Conservation (phyloP, 1,139 yeast genomes). For the Diutina ranongensis region DNA sequence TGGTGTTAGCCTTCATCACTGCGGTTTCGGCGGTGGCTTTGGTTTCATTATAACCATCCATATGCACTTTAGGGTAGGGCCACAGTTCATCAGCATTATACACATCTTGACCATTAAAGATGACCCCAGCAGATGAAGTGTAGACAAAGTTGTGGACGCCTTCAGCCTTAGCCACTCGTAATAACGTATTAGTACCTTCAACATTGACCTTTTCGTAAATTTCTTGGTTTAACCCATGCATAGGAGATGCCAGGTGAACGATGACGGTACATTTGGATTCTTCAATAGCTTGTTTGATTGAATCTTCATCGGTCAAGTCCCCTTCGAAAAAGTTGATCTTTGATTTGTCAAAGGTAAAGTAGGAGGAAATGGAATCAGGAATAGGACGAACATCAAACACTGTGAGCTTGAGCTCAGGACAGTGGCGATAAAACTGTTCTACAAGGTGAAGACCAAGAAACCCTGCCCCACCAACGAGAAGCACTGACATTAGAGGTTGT, state of each 20-base stretch:
- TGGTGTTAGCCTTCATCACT: conserved; percentile 60
- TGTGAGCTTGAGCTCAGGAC: conserved; percentile 64
- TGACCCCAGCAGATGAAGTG: conserved; percentile 96
- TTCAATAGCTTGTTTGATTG: conserved; percentile 53
- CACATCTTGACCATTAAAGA: conserved; percentile 86
- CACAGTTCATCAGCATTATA: conserved; percentile 86
- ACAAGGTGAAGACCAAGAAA: conserved; percentile 87
- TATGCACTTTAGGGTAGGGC: conserved; percentile 85
- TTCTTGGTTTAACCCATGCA: conserved; percentile 73
- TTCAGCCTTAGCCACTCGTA: conserved; percentile 47
- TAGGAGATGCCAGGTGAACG: conserved; percentile 95
- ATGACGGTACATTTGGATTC: conserved; percentile 58
- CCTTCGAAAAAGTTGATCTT: conserved; percentile 61
- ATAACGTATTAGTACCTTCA: conserved; percentile 69
- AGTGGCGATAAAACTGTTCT: conserved; percentile 62
- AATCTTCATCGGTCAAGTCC: conserved; percentile 67
- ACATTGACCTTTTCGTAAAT: conserved; percentile 87
- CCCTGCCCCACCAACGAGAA: conserved; percentile 90
- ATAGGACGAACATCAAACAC: conserved; percentile 88
- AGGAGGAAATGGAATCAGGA: conserved; percentile 56
- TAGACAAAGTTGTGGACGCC: conserved; percentile 70
- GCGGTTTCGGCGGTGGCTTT: conserved; percentile 85
- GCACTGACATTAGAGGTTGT: conserved; percentile 34
- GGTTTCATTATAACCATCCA: conserved; percentile 96
- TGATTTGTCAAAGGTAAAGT: conserved; percentile 59